These are phyloP conservation scores for Hypoxylon fuscum DNA, from an alignment of 495 filamentous ascomycete species.

Conservation along the genomic window DNA sequence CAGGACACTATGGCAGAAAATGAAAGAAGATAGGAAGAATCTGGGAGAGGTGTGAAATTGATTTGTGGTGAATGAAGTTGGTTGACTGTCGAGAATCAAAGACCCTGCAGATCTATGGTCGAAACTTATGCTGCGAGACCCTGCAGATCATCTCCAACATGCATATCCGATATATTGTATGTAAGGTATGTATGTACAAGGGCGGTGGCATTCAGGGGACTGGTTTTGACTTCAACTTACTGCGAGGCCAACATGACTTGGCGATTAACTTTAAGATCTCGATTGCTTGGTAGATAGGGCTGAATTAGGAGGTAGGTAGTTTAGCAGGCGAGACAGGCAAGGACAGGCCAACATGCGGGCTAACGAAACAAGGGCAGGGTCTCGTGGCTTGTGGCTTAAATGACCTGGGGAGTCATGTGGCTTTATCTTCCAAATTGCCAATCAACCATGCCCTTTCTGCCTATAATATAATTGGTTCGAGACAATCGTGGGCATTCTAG, in stretches of 20 bases:
- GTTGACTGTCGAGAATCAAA: background rate
- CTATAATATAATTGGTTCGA: too few relatives aligned
- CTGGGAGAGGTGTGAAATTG: background rate
- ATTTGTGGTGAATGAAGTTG: background rate
- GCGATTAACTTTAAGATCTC: conserved; percentile 27
- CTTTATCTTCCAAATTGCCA: too few relatives aligned
- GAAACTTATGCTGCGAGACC: conserved; percentile 15
- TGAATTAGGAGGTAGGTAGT: conserved; percentile 19
- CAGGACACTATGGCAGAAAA: background rate
- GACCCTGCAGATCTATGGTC: conserved; percentile 21
- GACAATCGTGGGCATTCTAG: too few relatives aligned
- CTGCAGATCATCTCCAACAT: conserved; percentile 37
- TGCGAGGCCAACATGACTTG: conserved; percentile 11
- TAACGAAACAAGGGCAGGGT: too few relatives aligned
- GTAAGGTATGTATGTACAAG: too few relatives aligned
- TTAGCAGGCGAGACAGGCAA: background rate
- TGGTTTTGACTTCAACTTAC: conserved; percentile 9
- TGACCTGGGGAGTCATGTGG: conserved; percentile 16
- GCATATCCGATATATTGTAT: too few relatives aligned
- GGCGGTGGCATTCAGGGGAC: background rate
- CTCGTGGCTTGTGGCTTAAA: conserved; percentile 7
- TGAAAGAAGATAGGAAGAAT: background rate
- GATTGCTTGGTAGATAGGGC: conserved; percentile 30
- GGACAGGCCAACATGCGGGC: background rate
- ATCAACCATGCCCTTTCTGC: too few relatives aligned